phyloP scores from a whole-genome alignment of 192 early-diverging fungal species.

The Linderina pennispora region DNA sequence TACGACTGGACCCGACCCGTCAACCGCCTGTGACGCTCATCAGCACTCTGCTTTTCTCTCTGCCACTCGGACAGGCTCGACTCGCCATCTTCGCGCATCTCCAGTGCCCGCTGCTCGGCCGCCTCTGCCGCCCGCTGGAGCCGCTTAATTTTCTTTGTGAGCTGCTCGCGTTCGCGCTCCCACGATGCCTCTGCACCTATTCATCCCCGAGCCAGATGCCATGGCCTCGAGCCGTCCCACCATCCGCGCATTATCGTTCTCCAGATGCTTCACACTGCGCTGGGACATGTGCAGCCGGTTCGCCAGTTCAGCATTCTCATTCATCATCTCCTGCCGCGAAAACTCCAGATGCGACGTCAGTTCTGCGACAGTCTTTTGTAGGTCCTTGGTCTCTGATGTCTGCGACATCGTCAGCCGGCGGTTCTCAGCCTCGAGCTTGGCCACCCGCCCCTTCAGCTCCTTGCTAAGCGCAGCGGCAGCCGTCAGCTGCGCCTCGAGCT shows the following conservation, averaged over 20 bases:
- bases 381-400: constrained; percentile 11
- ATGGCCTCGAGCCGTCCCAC: constrained; percentile 13
- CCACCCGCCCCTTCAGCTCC: constrained; percentile 10
- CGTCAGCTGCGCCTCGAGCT: constrained; percentile 11
- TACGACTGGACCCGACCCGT: constrained; percentile 27
- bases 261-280: constrained; percentile 13
- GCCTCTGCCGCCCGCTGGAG: constrained; percentile 26
- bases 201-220: no score
- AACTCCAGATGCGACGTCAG: constrained; percentile 26
- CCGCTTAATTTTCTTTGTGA: constrained; percentile 23
- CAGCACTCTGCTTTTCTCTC: constrained; percentile 28
- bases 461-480: constrained; percentile 10
- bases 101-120: constrained; percentile 30
- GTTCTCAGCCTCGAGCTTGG: constrained; percentile 22
- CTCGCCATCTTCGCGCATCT: constrained; percentile 43
- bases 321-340: constrained; percentile 11
- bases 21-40: constrained; percentile 31
- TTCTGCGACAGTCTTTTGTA: constrained; percentile 24
- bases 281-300: constrained; percentile 15
- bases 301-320: constrained; percentile 5
- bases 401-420: constrained; percentile 26
- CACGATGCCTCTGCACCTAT: constrained; percentile 24
- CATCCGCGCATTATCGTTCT: constrained; percentile 19
- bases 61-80: constrained; percentile 35
- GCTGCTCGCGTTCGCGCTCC: constrained; percentile 34